Conservation (phyloP, 805 yeast species). For the Candida nanaspora region DNA sequence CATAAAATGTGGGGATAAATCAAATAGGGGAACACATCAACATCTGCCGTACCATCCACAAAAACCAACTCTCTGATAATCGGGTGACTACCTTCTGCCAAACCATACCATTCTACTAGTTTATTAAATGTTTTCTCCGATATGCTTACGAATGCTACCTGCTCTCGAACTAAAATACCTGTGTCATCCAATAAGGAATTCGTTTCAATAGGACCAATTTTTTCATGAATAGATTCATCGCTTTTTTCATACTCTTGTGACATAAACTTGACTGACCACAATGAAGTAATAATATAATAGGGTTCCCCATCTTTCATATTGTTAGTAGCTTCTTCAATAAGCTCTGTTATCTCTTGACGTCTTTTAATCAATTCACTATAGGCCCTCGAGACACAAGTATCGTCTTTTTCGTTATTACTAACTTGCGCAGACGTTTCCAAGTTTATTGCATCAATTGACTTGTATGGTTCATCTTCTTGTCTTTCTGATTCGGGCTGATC, state of each 20-base stretch:
- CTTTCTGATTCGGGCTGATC: too few species aligned
- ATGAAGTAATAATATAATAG: conserved; percentile 41
- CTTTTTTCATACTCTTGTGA: conserved; percentile 22
- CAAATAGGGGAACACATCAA: conserved; percentile 19
- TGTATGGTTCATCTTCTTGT: too few species aligned
- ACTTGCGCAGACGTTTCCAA: too few species aligned
- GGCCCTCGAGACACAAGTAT: background rate
- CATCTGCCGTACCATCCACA: conserved; percentile 15
- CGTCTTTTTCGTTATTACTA: background rate
- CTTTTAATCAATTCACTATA: background rate
- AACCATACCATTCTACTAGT: conserved; percentile 49
- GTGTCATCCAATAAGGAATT: conserved; percentile 33
- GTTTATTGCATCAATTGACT: too few species aligned
- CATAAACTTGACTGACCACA: conserved; percentile 36
- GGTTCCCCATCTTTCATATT: conserved; percentile 36
- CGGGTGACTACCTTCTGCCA: conserved; percentile 30
- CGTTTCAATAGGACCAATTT: conserved; percentile 43
- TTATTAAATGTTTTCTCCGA: conserved; percentile 37
- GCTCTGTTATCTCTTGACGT: background rate
- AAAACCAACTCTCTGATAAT: conserved; percentile 28
- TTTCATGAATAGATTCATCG: conserved; percentile 17
- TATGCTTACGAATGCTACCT: conserved; percentile 20
- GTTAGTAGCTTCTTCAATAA: conserved; percentile 6
- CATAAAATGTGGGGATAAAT: conserved; percentile 22
- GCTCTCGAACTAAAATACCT: conserved; percentile 29